Evolutionary conservation across 495 filamentous ascomycete genomes (phyloP).

Genomic region (Penicillium desertorum): DNA sequence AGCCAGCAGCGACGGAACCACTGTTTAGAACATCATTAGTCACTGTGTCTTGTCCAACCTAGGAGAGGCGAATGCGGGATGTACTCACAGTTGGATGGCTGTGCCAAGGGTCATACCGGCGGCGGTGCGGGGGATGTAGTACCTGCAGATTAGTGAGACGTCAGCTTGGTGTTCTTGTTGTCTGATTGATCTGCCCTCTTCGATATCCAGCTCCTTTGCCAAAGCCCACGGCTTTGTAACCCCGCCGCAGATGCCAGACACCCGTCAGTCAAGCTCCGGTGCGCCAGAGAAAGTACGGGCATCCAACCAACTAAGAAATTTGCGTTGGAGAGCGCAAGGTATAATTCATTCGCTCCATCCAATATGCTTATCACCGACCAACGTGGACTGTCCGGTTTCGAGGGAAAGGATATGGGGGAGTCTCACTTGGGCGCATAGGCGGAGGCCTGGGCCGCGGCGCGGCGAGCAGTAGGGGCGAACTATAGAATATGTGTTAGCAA

Average conservation of each 20-base stretch:
- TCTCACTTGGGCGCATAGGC: slow-evolving; percentile 48
- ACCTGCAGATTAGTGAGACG: slow-evolving; percentile 38
- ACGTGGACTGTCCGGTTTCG: neutral
- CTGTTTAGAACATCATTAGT: slow-evolving; percentile 36
- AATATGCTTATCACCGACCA: neutral
- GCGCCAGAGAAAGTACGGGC: neutral
- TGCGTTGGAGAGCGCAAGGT: neutral
- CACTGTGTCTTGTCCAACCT: neutral
- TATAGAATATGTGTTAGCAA: slow-evolving; percentile 30
- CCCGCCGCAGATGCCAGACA: neutral
- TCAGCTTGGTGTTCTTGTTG: slow-evolving; percentile 15
- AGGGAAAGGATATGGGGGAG: slow-evolving; percentile 12
- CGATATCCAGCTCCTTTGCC: neutral
- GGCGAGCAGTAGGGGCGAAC: slow-evolving; percentile 48
- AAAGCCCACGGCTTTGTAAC: neutral
- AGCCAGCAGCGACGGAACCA: slow-evolving; percentile 52
- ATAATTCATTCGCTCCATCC: neutral
- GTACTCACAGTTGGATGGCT: slow-evolving; percentile 52
- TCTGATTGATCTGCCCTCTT: neutral
- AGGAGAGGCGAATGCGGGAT: slow-evolving; percentile 4
- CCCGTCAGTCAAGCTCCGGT: neutral
- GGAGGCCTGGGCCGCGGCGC: slow-evolving; percentile 44
- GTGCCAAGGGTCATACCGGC: slow-evolving; percentile 50
- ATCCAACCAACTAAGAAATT: neutral
- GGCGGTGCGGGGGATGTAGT: slow-evolving; percentile 48